Conservation (phyloP, 371 early-diverging fungal genomes). For the Syncephalis plumigaleata region DNA sequence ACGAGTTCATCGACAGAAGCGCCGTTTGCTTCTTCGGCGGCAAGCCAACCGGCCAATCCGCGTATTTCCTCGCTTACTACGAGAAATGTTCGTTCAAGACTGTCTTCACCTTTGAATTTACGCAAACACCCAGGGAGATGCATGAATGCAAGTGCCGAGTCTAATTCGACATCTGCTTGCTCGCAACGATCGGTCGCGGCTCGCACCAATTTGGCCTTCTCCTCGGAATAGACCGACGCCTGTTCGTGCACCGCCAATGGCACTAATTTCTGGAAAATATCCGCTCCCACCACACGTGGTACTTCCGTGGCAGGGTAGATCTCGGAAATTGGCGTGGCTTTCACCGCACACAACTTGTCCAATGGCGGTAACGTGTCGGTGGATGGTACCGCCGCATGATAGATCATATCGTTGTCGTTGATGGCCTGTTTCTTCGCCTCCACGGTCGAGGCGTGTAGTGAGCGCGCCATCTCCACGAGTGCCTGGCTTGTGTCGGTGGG, state of each 20-base stretch:
- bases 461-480: conserved; percentile 44
- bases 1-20: conserved; percentile 31
- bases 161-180: conserved; percentile 69
- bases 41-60: conserved; percentile 37
- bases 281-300: conserved; percentile 56
- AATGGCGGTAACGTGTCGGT: conserved; percentile 58
- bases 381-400: conserved; percentile 76
- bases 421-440: conserved; percentile 37
- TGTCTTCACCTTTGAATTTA: conserved; percentile 31
- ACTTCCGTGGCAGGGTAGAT: conserved; percentile 43
- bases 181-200: conserved; percentile 55
- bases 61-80: conserved; percentile 19
- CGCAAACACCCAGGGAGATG: conserved; percentile 57
- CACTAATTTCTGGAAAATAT: conserved; percentile 73
- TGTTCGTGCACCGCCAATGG: conserved; percentile 87
- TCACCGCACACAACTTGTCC: conserved; percentile 64
- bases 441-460: conserved; percentile 26
- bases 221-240: conserved; percentile 82
- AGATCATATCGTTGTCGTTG: conserved; percentile 91
- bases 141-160: conserved; percentile 70
- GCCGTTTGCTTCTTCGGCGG: conserved; percentile 19
- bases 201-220: conserved; percentile 81
- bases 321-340: conserved; percentile 60
- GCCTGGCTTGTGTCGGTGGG: conserved; percentile 37
- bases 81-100: too few species aligned